Evolutionary conservation across 1,139 yeast species (phyloP).

Genomic region (Saccharomyces hybrid): DNA sequence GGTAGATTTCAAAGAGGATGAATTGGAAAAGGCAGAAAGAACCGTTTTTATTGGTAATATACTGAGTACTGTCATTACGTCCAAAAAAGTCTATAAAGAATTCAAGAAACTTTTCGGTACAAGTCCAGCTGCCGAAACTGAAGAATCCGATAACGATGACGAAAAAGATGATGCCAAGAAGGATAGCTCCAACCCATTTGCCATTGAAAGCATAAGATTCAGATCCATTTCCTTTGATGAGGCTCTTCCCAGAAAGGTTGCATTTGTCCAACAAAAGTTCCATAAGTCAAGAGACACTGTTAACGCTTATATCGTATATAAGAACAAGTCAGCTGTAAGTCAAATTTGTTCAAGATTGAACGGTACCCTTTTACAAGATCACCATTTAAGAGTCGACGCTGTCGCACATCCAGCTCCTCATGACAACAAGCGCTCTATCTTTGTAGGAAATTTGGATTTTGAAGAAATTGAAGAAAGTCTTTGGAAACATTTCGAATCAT

Average conservation of each 20-base stretch:
- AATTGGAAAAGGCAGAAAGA: conserved; percentile 76
- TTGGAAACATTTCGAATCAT: conserved; percentile 69
- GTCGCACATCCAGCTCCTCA: conserved; percentile 84
- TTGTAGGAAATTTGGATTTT: conserved; percentile 90
- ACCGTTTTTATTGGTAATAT: conserved; percentile 90
- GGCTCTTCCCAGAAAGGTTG: conserved; percentile 84
- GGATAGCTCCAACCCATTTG: conserved; percentile 28
- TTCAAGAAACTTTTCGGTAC: conserved; percentile 56
- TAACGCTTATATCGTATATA: conserved; percentile 81
- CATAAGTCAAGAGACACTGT: conserved; percentile 73
- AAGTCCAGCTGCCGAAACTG: conserved; percentile 30
- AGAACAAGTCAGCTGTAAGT: conserved; percentile 42
- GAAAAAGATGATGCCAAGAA: conserved; percentile 11
- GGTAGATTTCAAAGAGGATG: conserved; percentile 49
- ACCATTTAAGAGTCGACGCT: conserved; percentile 85
- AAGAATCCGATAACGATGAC: conserved; percentile 10
- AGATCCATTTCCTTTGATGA: conserved; percentile 89
- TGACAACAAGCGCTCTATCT: conserved; percentile 75
- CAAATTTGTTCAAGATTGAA: conserved; percentile 43
- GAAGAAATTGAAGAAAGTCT: conserved; percentile 85
- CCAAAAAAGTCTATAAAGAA: conserved; percentile 51
- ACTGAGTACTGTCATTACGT: conserved; percentile 54
- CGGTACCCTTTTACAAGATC: conserved; percentile 57
- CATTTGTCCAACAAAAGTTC: conserved; percentile 72
- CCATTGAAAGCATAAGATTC: conserved; percentile 69